These are phyloP conservation scores for Neurospora sp. DNA, from an alignment of 495 filamentous ascomycete species.

Conservation along the genomic window DNA sequence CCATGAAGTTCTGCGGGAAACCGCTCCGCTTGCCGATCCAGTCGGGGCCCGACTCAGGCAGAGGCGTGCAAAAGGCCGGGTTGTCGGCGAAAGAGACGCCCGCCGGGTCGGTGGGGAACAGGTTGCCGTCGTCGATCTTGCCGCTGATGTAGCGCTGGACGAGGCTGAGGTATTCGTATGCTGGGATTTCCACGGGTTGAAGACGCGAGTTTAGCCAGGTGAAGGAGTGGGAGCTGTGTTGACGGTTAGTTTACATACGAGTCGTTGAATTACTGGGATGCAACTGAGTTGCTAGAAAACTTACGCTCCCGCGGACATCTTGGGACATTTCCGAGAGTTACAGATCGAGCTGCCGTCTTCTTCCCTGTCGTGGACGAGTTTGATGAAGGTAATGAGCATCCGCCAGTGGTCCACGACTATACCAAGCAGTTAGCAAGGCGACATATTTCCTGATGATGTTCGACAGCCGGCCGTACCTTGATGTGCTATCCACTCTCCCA, in stretches of 20 bases:
- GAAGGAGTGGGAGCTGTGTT: slow-evolving; percentile 70
- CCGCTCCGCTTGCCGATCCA: slow-evolving; percentile 85
- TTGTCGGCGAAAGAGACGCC: slow-evolving; percentile 47
- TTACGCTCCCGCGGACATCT: slow-evolving; percentile 85
- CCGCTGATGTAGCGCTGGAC: slow-evolving; percentile 89
- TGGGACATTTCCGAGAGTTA: slow-evolving; percentile 71
- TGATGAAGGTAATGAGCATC: slow-evolving; percentile 68
- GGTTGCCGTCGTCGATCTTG: slow-evolving; percentile 74
- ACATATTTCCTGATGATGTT: background rate
- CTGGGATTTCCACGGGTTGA: slow-evolving; percentile 60
- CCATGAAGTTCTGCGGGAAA: slow-evolving; percentile 78
- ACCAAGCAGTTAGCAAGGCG: background rate
- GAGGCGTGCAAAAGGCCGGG: slow-evolving; percentile 44
- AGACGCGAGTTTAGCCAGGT: slow-evolving; percentile 70
- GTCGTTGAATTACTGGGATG: background rate
- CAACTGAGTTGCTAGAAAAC: slow-evolving; percentile 23
- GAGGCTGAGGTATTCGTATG: slow-evolving; percentile 80
- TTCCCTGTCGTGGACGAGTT: slow-evolving; percentile 72
- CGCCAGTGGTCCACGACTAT: slow-evolving; percentile 86
- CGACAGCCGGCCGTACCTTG: slow-evolving; percentile 52
- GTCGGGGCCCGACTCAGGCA: slow-evolving; percentile 43
- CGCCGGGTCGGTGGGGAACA: slow-evolving; percentile 71
- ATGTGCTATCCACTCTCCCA: slow-evolving; percentile 90
- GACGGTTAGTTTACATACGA: background rate
- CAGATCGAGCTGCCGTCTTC: slow-evolving; percentile 65